Evolutionary conservation across 1,139 yeast genomes (phyloP).

Genomic region (Suhomyces bribrorum): DNA sequence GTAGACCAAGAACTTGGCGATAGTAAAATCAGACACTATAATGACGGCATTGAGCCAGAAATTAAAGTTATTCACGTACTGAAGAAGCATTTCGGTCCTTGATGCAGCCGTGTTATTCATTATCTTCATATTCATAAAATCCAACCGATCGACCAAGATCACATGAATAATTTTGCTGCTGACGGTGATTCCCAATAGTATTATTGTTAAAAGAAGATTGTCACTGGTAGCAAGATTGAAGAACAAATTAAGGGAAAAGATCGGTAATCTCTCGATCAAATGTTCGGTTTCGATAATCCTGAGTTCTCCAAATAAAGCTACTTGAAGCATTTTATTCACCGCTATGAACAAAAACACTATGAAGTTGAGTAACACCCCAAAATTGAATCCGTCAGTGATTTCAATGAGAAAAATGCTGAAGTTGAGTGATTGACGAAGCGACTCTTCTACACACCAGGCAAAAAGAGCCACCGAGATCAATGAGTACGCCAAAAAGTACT

Average conservation of each 20-base stretch:
- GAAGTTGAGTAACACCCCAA: slow-evolving; percentile 35
- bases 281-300: slow-evolving; percentile 72
- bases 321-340: slow-evolving; percentile 38
- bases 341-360: slow-evolving; percentile 39
- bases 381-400: slow-evolving; percentile 37
- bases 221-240: slow-evolving; percentile 64
- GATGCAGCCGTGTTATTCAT: slow-evolving; percentile 30
- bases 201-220: slow-evolving; percentile 51
- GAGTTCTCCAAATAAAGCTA: slow-evolving; percentile 70
- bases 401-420: slow-evolving; percentile 32
- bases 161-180: slow-evolving; percentile 74
- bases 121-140: slow-evolving; percentile 45
- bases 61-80: slow-evolving; percentile 21
- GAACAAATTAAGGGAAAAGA: slow-evolving; percentile 57
- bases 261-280: slow-evolving; percentile 51
- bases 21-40: slow-evolving; percentile 48
- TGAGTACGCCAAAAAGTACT: slow-evolving; percentile 30
- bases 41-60: slow-evolving; percentile 43
- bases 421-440: slow-evolving; percentile 29
- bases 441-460: slow-evolving; percentile 30
- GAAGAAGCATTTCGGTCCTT: slow-evolving; percentile 31
- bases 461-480: slow-evolving; percentile 26
- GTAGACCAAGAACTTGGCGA: slow-evolving; percentile 58
- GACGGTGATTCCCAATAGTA: slow-evolving; percentile 46
- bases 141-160: slow-evolving; percentile 66